These are phyloP conservation scores for Crucihimalaya himalaica DNA, from an alignment of 345 rosid genomes.

Conservation along the genomic window DNA sequence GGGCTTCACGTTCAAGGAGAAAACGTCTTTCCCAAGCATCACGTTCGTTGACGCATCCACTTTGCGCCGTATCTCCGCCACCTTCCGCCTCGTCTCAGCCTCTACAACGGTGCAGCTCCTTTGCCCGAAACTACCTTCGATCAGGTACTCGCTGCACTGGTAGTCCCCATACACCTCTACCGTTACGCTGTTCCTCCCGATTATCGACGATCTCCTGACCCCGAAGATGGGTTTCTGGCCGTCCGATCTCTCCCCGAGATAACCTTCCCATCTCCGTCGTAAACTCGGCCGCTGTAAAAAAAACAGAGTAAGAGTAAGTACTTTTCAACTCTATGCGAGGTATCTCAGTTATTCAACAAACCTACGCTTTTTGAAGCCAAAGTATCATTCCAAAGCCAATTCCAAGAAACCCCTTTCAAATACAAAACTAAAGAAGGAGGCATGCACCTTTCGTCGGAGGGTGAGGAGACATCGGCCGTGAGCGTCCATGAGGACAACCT, in stretches of 20 bases:
- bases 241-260: constrained; percentile 56
- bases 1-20: constrained; percentile 64
- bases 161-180: constrained; percentile 57
- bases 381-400: not conserved
- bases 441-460: constrained; percentile 71
- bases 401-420: not conserved
- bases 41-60: constrained; percentile 84
- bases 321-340: not conserved
- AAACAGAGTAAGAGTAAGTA: constrained; percentile 27
- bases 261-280: constrained; percentile 73
- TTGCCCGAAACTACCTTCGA: constrained; percentile 70
- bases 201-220: constrained; percentile 67
- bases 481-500: constrained; percentile 87
- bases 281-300: constrained; percentile 66
- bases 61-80: constrained; percentile 88
- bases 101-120: constrained; percentile 59
- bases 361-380: too few species aligned
- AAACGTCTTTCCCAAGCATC: constrained; percentile 85
- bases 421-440: not conserved
- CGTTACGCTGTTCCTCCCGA: constrained; percentile 50
- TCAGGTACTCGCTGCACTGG: constrained; percentile 56
- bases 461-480: constrained; percentile 87
- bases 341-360: not conserved
- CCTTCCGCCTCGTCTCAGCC: constrained; percentile 44
- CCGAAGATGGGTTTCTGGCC: constrained; percentile 72